These are phyloP conservation scores for Proliferodiscus dingleyae DNA, from an alignment of 2,329 filamentous ascomycete genomes.

Conservation along the genomic window DNA sequence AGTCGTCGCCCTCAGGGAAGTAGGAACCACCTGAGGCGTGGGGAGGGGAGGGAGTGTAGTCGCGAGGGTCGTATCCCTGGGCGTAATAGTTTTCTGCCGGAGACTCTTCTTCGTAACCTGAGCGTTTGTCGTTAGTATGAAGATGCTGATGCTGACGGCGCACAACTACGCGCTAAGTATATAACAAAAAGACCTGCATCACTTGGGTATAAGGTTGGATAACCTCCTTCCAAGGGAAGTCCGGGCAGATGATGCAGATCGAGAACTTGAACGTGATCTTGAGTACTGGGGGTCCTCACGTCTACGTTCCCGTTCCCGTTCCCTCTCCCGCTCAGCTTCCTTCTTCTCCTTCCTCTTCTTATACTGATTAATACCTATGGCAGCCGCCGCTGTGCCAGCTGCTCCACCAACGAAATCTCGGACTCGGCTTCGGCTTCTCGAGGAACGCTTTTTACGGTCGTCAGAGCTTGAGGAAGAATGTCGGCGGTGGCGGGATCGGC, in stretches of 20 bases:
- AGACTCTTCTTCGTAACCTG: slow-evolving; percentile 32
- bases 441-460: slow-evolving; percentile 18
- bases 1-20: slow-evolving; percentile 24
- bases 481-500: slow-evolving; percentile 14
- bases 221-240: slow-evolving; percentile 26
- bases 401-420: slow-evolving; percentile 52
- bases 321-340: slow-evolving; percentile 33
- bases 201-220: slow-evolving; percentile 30
- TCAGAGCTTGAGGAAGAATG: slow-evolving; percentile 24
- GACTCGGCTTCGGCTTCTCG: slow-evolving; percentile 43
- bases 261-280: slow-evolving; percentile 28
- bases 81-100: slow-evolving; percentile 29
- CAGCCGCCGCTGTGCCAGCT: slow-evolving; percentile 53
- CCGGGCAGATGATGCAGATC: slow-evolving; percentile 28
- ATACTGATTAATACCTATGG: slow-evolving; percentile 58
- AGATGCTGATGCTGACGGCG: slow-evolving; percentile 13
- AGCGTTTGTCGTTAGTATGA: slow-evolving; percentile 13
- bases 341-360: slow-evolving; percentile 42
- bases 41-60: slow-evolving; percentile 31
- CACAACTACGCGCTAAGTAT: slow-evolving; percentile 11
- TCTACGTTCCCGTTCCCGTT: slow-evolving; percentile 31
- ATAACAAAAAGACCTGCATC: slow-evolving; percentile 14
- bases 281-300: slow-evolving; percentile 32
- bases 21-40: slow-evolving; percentile 32
- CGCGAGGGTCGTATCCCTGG: slow-evolving; percentile 25